phyloP scores from a whole-genome alignment of 306 rosid genomes.

The Prosopis cineraria region DNA sequence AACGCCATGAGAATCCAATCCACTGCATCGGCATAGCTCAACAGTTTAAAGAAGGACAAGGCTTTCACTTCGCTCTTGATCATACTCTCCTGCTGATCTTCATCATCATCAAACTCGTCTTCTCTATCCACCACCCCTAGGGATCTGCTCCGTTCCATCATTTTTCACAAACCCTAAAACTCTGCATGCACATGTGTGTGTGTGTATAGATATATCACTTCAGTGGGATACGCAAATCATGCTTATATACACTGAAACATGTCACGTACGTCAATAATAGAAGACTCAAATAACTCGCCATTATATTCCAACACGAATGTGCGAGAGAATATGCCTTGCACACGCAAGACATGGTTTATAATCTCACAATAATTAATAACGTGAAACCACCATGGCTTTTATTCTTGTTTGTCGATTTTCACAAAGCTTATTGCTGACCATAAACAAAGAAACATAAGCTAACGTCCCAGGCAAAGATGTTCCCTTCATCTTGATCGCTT shows the following conservation, averaged over 20 bases:
- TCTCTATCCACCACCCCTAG: constrained; percentile 30
- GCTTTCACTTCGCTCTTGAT: constrained; percentile 9
- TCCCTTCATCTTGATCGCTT: not conserved
- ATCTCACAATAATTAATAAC: not conserved
- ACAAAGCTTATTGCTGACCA: not conserved
- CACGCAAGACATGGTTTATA: not conserved
- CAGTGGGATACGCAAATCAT: not conserved
- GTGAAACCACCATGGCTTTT: not conserved
- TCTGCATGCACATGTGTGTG: not conserved
- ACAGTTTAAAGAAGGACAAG: constrained; percentile 53
- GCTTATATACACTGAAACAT: not conserved
- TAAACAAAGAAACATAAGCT: constrained; percentile 1
- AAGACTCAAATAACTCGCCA: not conserved
- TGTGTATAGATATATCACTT: no score
- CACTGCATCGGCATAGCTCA: constrained; percentile 67
- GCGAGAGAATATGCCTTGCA: constrained; percentile 41
- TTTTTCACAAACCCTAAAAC: not conserved
- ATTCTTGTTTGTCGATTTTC: constrained; percentile 2
- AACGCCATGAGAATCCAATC: constrained; percentile 79
- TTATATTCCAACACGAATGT: constrained; percentile 15
- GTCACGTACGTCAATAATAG: not conserved
- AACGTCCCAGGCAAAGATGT: not conserved
- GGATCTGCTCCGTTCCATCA: constrained; percentile 36
- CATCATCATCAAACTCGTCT: not conserved
- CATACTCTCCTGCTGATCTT: not conserved